phyloP scores from a whole-genome alignment of 805 yeast species.

The Lachancea sp. region DNA sequence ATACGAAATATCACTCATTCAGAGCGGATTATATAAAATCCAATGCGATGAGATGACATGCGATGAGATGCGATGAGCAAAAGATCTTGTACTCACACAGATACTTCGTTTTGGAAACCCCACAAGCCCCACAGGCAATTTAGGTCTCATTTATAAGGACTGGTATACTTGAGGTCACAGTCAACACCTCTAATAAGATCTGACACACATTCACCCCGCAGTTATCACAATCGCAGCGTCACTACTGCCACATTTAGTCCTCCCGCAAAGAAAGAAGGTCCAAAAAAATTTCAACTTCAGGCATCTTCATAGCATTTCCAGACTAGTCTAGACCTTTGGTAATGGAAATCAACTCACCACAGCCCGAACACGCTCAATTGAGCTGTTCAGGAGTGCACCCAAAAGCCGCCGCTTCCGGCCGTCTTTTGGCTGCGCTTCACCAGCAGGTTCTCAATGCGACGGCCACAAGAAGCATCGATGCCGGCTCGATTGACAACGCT shows the following conservation, averaged over 20 bases:
- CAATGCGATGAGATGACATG: slow-evolving; percentile 8
- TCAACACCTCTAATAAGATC: no score
- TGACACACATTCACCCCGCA: no score
- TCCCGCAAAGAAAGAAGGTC: no score
- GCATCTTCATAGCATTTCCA: no score
- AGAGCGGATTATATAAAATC: neutral
- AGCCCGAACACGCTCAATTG: slow-evolving; percentile 31
- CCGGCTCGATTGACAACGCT: neutral
- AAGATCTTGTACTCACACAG: neutral
- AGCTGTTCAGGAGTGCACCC: slow-evolving; percentile 13
- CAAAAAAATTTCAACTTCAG: no score
- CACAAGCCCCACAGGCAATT: no score
- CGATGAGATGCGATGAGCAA: slow-evolving; percentile 1
- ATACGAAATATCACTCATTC: slow-evolving; percentile 1
- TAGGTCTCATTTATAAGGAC: no score
- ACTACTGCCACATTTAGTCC: no score
- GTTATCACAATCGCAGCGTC: no score
- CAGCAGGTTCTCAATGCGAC: slow-evolving; percentile 13
- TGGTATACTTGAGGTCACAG: no score
- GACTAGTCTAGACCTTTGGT: no score
- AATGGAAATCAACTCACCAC: slow-evolving; percentile 32
- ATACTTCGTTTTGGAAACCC: no score
- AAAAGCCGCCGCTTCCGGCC: slow-evolving; percentile 15
- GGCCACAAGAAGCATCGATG: neutral
- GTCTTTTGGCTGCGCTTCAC: slow-evolving; percentile 13